Percentiles rank a stretch among this genome's conserved stretches.
phyloP scores from a whole-genome alignment of 169 alveolate genomes.

The Prorocentrum cordatum region DNA sequence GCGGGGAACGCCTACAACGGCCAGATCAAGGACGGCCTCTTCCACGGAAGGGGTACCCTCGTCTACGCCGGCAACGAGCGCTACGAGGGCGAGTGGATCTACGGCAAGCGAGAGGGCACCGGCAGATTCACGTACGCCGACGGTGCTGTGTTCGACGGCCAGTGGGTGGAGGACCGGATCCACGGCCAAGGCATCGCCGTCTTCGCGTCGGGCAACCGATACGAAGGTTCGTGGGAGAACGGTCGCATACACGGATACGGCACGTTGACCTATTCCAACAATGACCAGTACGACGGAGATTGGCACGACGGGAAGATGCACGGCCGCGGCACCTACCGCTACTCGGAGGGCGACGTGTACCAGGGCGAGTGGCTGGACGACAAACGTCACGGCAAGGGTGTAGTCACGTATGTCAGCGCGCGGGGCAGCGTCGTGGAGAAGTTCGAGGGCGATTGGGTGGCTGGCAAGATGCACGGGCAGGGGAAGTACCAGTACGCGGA shows the following conservation, averaged over 20 bases:
- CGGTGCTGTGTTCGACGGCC: conserved; percentile 92
- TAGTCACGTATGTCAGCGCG: conserved; percentile 78
- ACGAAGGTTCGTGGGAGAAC: conserved; percentile 86
- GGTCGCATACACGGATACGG: conserved; percentile 90
- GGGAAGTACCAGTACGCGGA: conserved; percentile 86
- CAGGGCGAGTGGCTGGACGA: conserved; percentile 90
- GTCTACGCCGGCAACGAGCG: conserved; percentile 84
- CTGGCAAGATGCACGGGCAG: conserved; percentile 88
- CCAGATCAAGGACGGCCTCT: conserved; percentile 86
- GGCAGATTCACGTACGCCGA: conserved; percentile 88
- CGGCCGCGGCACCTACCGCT: conserved; percentile 88
- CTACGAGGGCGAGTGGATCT: conserved; percentile 87
- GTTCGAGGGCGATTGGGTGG: conserved; percentile 89
- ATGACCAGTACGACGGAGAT: conserved; percentile 91
- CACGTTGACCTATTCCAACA: conserved; percentile 82
- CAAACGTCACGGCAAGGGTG: conserved; percentile 90
- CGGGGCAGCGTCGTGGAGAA: conserved; percentile 78
- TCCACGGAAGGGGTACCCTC: conserved; percentile 86
- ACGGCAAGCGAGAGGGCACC: too few species aligned
- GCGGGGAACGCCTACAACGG: conserved; percentile 85
- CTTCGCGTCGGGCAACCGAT: conserved; percentile 84
- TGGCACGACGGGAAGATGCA: conserved; percentile 92
- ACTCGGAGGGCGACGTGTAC: conserved; percentile 91
- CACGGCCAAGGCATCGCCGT: conserved; percentile 89
- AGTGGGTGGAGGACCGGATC: conserved; percentile 88